Conservation (phyloP, 2,329 filamentous ascomycete species). For the Diaporthe sp. region DNA sequence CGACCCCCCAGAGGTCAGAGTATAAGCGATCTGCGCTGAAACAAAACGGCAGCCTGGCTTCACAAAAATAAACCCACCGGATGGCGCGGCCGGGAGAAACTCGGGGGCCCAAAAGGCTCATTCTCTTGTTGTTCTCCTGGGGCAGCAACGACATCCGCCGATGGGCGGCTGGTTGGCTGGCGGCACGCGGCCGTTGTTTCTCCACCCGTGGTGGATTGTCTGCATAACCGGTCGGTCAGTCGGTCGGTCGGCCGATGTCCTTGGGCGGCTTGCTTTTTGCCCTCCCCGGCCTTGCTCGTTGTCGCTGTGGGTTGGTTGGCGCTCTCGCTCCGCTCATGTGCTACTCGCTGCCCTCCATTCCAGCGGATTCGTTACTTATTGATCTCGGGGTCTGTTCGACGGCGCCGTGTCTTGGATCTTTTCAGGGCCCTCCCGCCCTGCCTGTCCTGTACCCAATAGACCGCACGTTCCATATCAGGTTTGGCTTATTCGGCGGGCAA, state of each 20-base stretch:
- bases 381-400: not conserved
- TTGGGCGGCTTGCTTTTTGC: constrained; percentile 2
- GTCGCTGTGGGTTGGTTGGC: not conserved
- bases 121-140: not conserved
- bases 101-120: not conserved
- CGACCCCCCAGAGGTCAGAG: not conserved
- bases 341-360: not conserved
- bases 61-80: not conserved
- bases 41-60: constrained; percentile 4
- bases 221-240: constrained; percentile 1
- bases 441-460: not conserved
- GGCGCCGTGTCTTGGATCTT: not conserved
- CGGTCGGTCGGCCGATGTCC: constrained; percentile 5
- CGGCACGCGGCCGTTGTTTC: constrained; percentile 14
- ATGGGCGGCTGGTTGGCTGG: constrained; percentile 18
- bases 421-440: not conserved
- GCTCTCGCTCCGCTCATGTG: not conserved
- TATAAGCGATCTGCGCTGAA: not conserved
- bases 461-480: not conserved
- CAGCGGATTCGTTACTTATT: not conserved
- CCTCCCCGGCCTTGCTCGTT: not conserved
- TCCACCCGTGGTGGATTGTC: constrained; percentile 9
- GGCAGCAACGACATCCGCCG: constrained; percentile 5
- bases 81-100: not conserved
- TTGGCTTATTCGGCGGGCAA: not conserved